Percentiles rank a stretch among this genome's conserved stretches.
These are phyloP conservation scores for Scytalidium sp. DNA, from an alignment of 2,329 filamentous ascomycete species.

Conservation along the genomic window DNA sequence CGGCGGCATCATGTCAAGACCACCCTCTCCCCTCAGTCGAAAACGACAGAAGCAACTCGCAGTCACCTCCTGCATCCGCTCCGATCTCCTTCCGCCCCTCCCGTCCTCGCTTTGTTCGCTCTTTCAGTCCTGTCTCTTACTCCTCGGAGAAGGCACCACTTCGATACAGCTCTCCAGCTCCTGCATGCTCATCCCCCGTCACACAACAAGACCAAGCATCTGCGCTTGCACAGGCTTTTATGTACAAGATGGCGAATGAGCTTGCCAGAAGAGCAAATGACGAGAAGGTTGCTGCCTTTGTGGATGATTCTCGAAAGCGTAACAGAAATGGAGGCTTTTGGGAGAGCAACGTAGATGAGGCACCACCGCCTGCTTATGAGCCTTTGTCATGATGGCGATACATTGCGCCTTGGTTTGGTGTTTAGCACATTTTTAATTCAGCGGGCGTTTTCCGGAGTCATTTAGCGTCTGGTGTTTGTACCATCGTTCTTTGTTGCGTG, in stretches of 20 bases:
- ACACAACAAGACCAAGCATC: constrained; percentile 13
- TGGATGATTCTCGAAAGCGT: not conserved
- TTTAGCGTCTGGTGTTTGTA: no score
- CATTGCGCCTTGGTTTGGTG: constrained; percentile 14
- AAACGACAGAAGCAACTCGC: not conserved
- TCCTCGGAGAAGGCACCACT: constrained; percentile 16
- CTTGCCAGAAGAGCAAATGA: constrained; percentile 86
- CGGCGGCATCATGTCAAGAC: not conserved
- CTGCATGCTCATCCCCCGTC: constrained; percentile 10
- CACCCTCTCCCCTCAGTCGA: not conserved
- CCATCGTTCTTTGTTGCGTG: not conserved
- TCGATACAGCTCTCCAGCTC: constrained; percentile 14
- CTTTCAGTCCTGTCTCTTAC: constrained; percentile 12
- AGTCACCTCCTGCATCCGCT: constrained; percentile 4
- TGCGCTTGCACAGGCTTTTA: constrained; percentile 64
- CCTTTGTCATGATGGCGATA: constrained; percentile 35
- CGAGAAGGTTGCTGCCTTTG: constrained; percentile 59
- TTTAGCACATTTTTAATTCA: not conserved
- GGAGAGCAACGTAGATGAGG: constrained; percentile 49
- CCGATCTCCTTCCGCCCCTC: constrained; percentile 15
- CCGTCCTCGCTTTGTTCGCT: constrained; percentile 8
- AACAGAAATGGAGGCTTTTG: constrained; percentile 38
- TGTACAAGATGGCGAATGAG: constrained; percentile 90
- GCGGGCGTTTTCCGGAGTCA: no score
- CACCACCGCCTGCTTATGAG: constrained; percentile 62